Conservation (phyloP, 2,329 filamentous ascomycete species). For the Fusarium foetens region DNA sequence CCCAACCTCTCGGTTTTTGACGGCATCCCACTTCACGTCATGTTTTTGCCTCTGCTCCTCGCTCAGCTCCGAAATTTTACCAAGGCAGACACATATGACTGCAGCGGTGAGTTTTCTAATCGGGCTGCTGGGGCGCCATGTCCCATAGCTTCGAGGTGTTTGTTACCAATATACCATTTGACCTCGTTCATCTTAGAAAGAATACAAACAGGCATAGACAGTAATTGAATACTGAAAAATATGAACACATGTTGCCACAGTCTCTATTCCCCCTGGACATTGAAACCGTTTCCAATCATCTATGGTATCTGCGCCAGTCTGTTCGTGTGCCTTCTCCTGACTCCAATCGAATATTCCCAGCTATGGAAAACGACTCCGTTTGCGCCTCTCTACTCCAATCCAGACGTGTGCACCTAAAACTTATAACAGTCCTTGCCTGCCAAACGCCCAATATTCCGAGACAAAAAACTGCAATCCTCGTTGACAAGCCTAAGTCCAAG, state of each 20-base stretch:
- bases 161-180: background rate
- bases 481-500: slow-evolving; percentile 35
- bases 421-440: background rate
- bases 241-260: background rate
- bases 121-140: background rate
- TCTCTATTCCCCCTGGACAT: background rate
- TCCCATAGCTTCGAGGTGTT: background rate
- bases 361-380: slow-evolving; percentile 18
- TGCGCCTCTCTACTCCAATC: slow-evolving; percentile 39
- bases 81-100: slow-evolving; percentile 7
- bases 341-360: slow-evolving; percentile 8
- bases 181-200: background rate
- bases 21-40: slow-evolving; percentile 16
- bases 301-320: slow-evolving; percentile 22
- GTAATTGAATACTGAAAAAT: background rate
- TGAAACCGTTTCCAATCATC: slow-evolving; percentile 7
- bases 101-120: slow-evolving; percentile 23
- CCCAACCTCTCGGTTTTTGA: slow-evolving; percentile 26
- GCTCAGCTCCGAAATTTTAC: slow-evolving; percentile 7
- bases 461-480: background rate
- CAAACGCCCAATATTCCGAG: slow-evolving; percentile 6
- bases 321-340: slow-evolving; percentile 10
- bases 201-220: background rate
- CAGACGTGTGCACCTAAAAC: slow-evolving; percentile 12
- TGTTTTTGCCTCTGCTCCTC: background rate